Evolutionary conservation across 2,329 filamentous ascomycete genomes (phyloP), one percentile per base, ranked within the genome.

Genomic region (Ophiocordyceps unilateralis): DNA sequence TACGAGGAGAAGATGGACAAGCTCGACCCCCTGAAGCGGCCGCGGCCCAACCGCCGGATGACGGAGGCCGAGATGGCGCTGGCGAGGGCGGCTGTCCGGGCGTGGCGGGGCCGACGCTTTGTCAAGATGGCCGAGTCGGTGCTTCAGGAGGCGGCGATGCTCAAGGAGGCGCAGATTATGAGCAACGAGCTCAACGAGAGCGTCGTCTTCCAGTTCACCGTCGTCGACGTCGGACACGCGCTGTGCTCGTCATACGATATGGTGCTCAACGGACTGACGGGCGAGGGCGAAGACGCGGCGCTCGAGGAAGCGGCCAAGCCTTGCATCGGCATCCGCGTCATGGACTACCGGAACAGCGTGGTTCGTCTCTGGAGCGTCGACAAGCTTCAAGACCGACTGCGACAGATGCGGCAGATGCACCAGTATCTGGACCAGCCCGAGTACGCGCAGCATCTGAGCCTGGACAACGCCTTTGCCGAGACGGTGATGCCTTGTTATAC

Each of bases 131-230:
- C 89, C 3, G 91, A 96, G 59, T 77, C 81, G 2, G 80, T 96
- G 23, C 67, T 98, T 39, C 87, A 93, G 55, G 81, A 93, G 57
- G 89, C 89, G 3, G 78, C 84, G 8, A 76, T 80, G 23, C 62
- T 98, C 45, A 98, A 98, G 58, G 91, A 98, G 61, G 91, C 91
- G 1, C 91, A 98, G 56, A 81, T 98, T 47, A 91, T 98, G 85
- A 93, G 88, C 64, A 89, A 94, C 52, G 85, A 93, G 53, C 83
- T 98, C 66, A 84, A 91, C 51, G 91, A 95, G 58, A 78, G 78
- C 49, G 83, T 95, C 9, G 81, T 89, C 19, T 96, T 98, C 58
- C 91, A 98, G 59, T 98, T 96, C 57, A 82, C 85, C 12, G 79
- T 95, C 44, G 78, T 96, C 26, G 89, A 95, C 53, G 68, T 82